Percentiles rank a stretch among this genome's conserved stretches.
Evolutionary conservation across 2,329 filamentous ascomycete genomes (phyloP).

Genomic region (Dothideomycetes sp.): DNA sequence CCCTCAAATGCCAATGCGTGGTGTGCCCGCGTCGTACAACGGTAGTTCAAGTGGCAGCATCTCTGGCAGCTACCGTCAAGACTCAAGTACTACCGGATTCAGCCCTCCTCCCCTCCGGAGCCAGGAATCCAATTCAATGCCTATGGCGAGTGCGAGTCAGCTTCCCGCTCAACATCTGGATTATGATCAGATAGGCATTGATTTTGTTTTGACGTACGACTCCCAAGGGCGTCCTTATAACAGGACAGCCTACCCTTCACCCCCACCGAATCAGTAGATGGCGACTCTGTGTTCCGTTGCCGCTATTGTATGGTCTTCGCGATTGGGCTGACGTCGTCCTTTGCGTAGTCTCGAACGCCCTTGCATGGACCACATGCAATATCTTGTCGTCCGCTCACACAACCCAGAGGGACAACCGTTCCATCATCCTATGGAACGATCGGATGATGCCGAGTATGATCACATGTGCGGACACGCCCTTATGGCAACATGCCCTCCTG

Average conservation of each 20-base stretch:
- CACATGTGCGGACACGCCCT: slow-evolving; percentile 71
- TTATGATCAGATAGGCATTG: slow-evolving; percentile 76
- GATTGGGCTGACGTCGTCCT: slow-evolving; percentile 14
- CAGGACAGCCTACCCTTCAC: slow-evolving; percentile 47
- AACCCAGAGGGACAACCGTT: slow-evolving; percentile 31
- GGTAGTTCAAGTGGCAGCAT: slow-evolving; percentile 46
- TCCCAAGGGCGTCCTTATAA: slow-evolving; percentile 26
- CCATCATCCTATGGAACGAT: slow-evolving; percentile 30
- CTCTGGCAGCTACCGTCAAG: slow-evolving; percentile 51
- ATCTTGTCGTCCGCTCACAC: slow-evolving; percentile 54
- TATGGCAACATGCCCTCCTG: slow-evolving; percentile 84
- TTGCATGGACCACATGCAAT: slow-evolving; percentile 85
- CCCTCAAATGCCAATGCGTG: slow-evolving; percentile 9
- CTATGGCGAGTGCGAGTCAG: slow-evolving; percentile 18
- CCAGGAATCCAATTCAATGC: slow-evolving; percentile 14
- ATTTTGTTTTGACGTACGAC: slow-evolving; percentile 84
- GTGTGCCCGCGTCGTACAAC: slow-evolving; percentile 26
- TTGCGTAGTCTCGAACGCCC: slow-evolving; percentile 69
- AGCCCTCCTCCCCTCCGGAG: slow-evolving; percentile 33
- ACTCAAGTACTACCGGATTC: slow-evolving; percentile 37
- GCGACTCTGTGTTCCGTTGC: slow-evolving; percentile 4
- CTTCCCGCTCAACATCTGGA: slow-evolving; percentile 43
- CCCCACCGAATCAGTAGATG: slow-evolving; percentile 46
- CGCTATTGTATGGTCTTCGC: slow-evolving; percentile 8
- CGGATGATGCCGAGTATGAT: slow-evolving; percentile 49